Percentiles rank a stretch among this genome's conserved stretches.
Conservation (phyloP, 495 filamentous ascomycete species). For the Aspergillus indologenus region DNA sequence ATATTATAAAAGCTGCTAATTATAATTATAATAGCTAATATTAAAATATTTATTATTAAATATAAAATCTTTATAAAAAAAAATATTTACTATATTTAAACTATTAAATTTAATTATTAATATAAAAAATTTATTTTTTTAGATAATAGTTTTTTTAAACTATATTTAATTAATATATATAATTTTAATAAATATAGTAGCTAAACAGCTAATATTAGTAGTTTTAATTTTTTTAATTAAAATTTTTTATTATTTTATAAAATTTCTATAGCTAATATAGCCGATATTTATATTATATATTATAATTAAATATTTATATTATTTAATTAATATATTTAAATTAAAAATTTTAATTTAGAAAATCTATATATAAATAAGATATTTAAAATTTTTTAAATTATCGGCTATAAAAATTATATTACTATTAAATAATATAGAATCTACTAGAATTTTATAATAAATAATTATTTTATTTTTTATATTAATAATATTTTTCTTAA, state of each 20-base stretch:
- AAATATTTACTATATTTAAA: neutral
- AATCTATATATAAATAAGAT: neutral
- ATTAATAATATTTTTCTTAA: conserved; percentile 5
- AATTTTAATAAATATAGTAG: neutral
- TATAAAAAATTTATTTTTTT: conserved; percentile 1
- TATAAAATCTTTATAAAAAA: neutral
- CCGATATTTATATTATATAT: neutral
- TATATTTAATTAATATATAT: neutral
- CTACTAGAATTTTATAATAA: neutral
- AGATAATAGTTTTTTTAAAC: neutral
- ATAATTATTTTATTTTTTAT: conserved; percentile 2
- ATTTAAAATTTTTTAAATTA: neutral
- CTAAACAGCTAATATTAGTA: neutral
- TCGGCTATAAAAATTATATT: neutral
- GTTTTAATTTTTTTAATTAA: neutral
- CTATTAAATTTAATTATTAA: conserved; percentile 5
- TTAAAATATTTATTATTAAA: neutral
- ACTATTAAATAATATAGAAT: conserved; percentile 2
- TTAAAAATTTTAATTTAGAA: neutral
- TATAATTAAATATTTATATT: neutral
- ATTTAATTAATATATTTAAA: neutral
- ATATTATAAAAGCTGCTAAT: neutral
- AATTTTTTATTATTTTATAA: conserved; percentile 1
- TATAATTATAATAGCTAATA: neutral
- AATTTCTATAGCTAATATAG: neutral